Evolutionary conservation across 805 yeast genomes (phyloP).

Genomic region (Yarrowia hollandica): DNA sequence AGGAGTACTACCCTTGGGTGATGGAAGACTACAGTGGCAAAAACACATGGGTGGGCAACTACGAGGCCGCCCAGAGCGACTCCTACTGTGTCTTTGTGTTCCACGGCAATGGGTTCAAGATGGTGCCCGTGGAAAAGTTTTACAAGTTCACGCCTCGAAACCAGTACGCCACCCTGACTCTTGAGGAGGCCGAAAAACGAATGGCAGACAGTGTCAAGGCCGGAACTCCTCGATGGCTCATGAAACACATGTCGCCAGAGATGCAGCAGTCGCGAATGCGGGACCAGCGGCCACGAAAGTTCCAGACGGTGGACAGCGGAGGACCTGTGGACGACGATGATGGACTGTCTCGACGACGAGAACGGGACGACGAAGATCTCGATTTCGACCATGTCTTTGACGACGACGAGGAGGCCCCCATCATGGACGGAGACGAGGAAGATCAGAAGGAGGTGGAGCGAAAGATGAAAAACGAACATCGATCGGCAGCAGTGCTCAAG

Average conservation of each 20-base stretch:
- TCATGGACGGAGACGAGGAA: slow-evolving; percentile 92
- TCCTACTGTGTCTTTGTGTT: slow-evolving; percentile 82
- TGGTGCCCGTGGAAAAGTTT: slow-evolving; percentile 94
- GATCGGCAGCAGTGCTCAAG: slow-evolving; percentile 69
- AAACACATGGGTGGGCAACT: slow-evolving; percentile 93
- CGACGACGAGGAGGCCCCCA: slow-evolving; percentile 98
- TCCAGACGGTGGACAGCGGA: slow-evolving; percentile 52
- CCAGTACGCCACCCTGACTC: slow-evolving; percentile 86
- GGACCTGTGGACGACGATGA: slow-evolving; percentile 43
- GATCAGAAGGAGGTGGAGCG: slow-evolving; percentile 86
- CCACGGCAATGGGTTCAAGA: slow-evolving; percentile 83
- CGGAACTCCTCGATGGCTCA: slow-evolving; percentile 88
- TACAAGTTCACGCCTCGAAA: slow-evolving; percentile 92
- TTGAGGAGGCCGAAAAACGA: slow-evolving; percentile 94
- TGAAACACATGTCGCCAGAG: slow-evolving; percentile 78
- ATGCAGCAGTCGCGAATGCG: slow-evolving; percentile 54
- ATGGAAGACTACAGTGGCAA: slow-evolving; percentile 93
- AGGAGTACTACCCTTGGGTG: slow-evolving; percentile 98
- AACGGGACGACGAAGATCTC: slow-evolving; percentile 84
- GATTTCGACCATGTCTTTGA: slow-evolving; percentile 97
- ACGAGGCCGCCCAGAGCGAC: slow-evolving; percentile 88
- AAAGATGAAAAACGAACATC: slow-evolving; percentile 43
- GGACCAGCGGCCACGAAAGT: slow-evolving; percentile 45
- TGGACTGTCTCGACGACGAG: slow-evolving; percentile 47
- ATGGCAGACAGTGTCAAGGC: slow-evolving; percentile 67